Evolutionary conservation across 2,329 filamentous ascomycete genomes (phyloP).

Genomic region (Pestalotiopsis sp.): DNA sequence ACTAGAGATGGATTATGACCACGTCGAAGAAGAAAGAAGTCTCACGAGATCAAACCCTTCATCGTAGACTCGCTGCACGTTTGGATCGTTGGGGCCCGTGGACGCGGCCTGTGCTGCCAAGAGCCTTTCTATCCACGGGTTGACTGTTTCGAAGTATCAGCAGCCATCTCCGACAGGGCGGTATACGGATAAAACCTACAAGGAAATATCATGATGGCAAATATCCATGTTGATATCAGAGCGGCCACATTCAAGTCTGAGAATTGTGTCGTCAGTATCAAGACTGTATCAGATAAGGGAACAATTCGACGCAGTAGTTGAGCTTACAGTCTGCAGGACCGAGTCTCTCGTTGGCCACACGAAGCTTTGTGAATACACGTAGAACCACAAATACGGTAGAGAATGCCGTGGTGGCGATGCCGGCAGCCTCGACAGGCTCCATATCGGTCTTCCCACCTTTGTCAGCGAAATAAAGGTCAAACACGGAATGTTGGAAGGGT

Average conservation of each 20-base stretch:
- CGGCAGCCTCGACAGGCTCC: constrained; percentile 1
- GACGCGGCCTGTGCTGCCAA: neutral
- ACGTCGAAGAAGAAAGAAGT: neutral
- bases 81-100: neutral
- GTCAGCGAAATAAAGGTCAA: neutral
- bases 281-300: too few relatives aligned
- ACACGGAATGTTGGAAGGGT: too few relatives aligned
- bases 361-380: constrained; percentile 1
- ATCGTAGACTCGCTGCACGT: neutral
- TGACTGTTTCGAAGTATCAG: neutral
- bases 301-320: neutral
- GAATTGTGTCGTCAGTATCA: neutral
- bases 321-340: constrained; percentile 1
- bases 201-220: neutral
- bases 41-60: constrained; percentile 3
- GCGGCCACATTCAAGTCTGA: constrained; percentile 6
- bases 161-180: too few relatives aligned
- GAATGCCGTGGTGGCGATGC: constrained; percentile 6
- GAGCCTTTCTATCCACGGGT: constrained; percentile 6
- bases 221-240: constrained; percentile 1
- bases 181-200: neutral
- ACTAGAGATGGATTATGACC: neutral
- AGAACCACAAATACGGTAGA: constrained; percentile 5
- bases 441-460: neutral
- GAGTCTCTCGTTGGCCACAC: neutral